Evolutionary conservation across 148 eudicot genomes (phyloP).

Genomic region (Silene uniflora): DNA sequence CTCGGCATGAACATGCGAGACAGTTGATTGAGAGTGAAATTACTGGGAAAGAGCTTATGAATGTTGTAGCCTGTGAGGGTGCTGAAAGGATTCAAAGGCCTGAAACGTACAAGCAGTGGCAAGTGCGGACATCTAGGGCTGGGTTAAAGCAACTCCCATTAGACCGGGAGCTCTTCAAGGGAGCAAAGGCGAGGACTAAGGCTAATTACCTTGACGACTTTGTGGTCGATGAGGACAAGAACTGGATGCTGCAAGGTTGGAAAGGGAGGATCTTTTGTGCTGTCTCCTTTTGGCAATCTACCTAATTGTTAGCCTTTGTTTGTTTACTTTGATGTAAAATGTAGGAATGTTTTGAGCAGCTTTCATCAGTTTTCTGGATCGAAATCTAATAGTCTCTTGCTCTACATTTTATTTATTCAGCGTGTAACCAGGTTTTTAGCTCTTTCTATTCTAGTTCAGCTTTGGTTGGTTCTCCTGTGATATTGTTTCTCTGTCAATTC

Average conservation of each 20-base stretch:
- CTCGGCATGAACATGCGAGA: constrained; percentile 38
- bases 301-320: neutral
- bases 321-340: constrained; percentile 9
- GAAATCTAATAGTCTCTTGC: too few species aligned
- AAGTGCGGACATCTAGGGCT: constrained; percentile 38
- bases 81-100: constrained; percentile 47
- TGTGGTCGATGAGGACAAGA: constrained; percentile 45
- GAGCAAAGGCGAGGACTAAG: constrained; percentile 36
- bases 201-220: constrained; percentile 46
- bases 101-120: constrained; percentile 59
- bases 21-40: constrained; percentile 38
- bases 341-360: neutral
- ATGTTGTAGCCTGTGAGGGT: constrained; percentile 56
- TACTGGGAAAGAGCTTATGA: constrained; percentile 37
- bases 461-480: neutral
- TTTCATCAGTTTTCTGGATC: constrained; percentile 2
- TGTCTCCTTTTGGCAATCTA: constrained; percentile 46
- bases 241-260: constrained; percentile 66
- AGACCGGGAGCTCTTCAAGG: constrained; percentile 31
- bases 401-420: too few species aligned
- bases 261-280: constrained; percentile 47
- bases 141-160: constrained; percentile 39
- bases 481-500: neutral
- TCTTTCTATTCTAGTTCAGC: neutral
- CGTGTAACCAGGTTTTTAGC: too few species aligned